Conservation (phyloP, 768 basidiomycete genomes). For the Termitomyces sp. region DNA sequence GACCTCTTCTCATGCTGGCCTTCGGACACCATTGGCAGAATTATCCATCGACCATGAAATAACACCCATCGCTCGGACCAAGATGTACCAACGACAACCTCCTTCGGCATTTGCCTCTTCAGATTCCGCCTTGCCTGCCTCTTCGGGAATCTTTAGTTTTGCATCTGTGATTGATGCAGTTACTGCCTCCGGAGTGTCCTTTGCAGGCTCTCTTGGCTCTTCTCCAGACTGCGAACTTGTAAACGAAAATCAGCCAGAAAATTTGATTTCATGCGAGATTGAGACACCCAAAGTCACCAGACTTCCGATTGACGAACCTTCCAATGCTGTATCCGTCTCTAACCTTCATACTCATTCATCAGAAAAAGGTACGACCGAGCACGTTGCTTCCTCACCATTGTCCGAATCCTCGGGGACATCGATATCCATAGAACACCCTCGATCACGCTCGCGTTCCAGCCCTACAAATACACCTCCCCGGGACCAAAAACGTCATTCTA, state of each 20-base stretch:
- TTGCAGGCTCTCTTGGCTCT: conserved; percentile 8
- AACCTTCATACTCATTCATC: conserved; percentile 17
- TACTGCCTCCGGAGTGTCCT: conserved; percentile 15
- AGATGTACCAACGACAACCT: conserved; percentile 20
- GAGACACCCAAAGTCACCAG: conserved; percentile 8
- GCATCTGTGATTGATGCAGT: conserved; percentile 15
- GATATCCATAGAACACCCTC: conserved; percentile 19
- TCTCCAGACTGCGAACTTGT: neutral
- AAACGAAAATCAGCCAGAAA: neutral
- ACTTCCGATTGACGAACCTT: conserved; percentile 13
- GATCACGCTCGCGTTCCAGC: conserved; percentile 21
- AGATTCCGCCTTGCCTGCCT: conserved; percentile 5
- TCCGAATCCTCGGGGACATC: conserved; percentile 15
- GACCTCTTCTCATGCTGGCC: conserved; percentile 17
- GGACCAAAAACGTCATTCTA: conserved; percentile 31
- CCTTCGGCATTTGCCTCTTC: conserved; percentile 17
- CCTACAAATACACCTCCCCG: conserved; percentile 14
- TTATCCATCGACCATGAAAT: conserved; percentile 25
- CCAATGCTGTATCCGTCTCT: conserved; percentile 20
- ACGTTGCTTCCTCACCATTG: conserved; percentile 15
- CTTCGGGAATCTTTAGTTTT: conserved; percentile 7
- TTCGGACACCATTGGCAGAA: conserved; percentile 34
- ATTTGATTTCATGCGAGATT: neutral
- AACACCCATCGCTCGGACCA: conserved; percentile 30
- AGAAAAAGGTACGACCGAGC: conserved; percentile 19